Conservation (phyloP, 768 basidiomycete genomes). For the Pseudohyphozyma bogoriensis region DNA sequence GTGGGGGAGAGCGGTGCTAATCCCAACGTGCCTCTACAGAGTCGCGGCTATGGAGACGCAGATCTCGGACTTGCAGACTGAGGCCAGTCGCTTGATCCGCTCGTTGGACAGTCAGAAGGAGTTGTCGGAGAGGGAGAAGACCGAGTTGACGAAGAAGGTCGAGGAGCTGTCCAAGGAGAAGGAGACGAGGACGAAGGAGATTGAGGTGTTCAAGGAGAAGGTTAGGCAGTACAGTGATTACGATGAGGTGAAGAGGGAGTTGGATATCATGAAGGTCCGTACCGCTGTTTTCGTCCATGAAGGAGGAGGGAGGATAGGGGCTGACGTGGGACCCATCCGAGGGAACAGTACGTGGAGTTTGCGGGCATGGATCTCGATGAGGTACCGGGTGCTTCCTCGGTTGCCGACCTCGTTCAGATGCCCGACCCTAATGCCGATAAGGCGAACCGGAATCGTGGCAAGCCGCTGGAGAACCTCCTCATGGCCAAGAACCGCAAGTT, state of each 20-base stretch:
- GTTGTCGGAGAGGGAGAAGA: conserved; percentile 56
- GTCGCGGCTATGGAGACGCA: conserved; percentile 63
- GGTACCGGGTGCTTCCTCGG: conserved; percentile 28
- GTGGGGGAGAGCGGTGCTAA: not conserved
- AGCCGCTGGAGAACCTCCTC: conserved; percentile 79
- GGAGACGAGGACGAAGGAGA: conserved; percentile 48
- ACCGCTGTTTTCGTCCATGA: not conserved
- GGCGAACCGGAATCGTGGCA: conserved; percentile 60
- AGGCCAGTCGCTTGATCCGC: conserved; percentile 58
- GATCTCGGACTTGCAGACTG: conserved; percentile 63
- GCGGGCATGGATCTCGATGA: conserved; percentile 71
- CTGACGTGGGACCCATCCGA: not conserved
- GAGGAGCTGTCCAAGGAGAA: conserved; percentile 19
- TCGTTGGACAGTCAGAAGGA: conserved; percentile 44
- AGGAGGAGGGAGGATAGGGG: not conserved
- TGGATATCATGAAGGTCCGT: conserved; percentile 93
- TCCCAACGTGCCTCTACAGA: too few species aligned
- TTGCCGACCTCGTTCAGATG: conserved; percentile 45
- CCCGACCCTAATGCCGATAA: conserved; percentile 86
- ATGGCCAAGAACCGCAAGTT: conserved; percentile 89
- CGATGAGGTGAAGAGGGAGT: conserved; percentile 93
- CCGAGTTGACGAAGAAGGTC: conserved; percentile 54
- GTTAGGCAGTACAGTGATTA: conserved; percentile 73
- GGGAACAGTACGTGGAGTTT: conserved; percentile 80
- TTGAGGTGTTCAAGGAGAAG: conserved; percentile 56